Percentiles rank a stretch among this genome's conserved stretches.
phyloP scores from a whole-genome alignment of 2,329 filamentous ascomycete genomes.

The Colletotrichum orbiculare region DNA sequence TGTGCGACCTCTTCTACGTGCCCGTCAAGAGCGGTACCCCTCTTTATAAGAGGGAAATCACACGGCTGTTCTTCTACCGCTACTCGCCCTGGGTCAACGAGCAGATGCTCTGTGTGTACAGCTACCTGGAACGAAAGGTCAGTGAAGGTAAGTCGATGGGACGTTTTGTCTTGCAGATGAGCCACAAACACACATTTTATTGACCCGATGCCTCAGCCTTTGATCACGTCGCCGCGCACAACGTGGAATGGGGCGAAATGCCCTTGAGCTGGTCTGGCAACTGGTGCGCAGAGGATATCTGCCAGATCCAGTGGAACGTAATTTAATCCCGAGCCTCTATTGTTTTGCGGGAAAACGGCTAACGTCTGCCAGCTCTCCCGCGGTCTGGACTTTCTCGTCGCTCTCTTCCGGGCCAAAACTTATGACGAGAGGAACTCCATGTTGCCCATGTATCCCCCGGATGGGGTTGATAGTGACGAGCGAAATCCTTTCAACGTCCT shows the following conservation, averaged over 20 bases:
- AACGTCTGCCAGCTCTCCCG: neutral
- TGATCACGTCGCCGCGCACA: constrained; percentile 14
- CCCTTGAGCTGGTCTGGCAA: neutral
- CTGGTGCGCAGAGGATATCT: neutral
- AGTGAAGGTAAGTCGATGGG: neutral
- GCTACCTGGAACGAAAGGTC: neutral
- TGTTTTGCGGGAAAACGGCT: neutral
- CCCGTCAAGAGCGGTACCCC: neutral
- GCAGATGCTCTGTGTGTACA: constrained; percentile 10
- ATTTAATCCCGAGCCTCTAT: neutral
- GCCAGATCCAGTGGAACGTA: neutral
- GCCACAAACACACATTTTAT: neutral
- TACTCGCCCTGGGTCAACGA: constrained; percentile 16
- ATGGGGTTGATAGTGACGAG: no score
- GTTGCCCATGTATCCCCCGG: constrained; percentile 1
- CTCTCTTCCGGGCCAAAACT: neutral
- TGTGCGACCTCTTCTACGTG: constrained; percentile 14
- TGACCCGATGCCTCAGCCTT: neutral
- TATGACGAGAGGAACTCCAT: neutral
- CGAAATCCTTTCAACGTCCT: no score
- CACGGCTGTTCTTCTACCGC: constrained; percentile 1
- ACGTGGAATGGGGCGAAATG: constrained; percentile 13
- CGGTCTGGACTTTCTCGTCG: neutral
- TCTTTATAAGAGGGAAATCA: neutral
- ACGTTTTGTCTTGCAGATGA: neutral